Percentiles rank a stretch among this genome's conserved stretches.
phyloP scores from a whole-genome alignment of 257 asterid genomes.

The Lycium ferocissimum region DNA sequence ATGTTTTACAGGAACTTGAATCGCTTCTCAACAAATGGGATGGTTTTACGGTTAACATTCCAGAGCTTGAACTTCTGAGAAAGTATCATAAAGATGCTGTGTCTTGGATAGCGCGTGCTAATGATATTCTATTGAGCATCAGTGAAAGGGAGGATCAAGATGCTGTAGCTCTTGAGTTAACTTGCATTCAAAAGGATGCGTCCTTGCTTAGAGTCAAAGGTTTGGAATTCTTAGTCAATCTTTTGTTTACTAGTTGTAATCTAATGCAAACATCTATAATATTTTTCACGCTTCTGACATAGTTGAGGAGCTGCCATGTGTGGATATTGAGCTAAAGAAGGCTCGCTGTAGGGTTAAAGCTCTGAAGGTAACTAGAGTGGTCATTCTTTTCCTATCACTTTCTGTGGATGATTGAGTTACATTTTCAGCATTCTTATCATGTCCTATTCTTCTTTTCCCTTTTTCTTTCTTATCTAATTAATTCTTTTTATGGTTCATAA shows the following conservation, averaged over 20 bases:
- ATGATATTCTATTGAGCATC: constrained; percentile 56
- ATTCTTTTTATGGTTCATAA: background rate
- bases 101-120: constrained; percentile 75
- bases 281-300: constrained; percentile 36
- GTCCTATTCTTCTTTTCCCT: background rate
- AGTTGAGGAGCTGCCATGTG: constrained; percentile 76
- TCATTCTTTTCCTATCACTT: constrained; percentile 23
- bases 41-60: constrained; percentile 66
- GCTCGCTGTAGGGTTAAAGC: constrained; percentile 86
- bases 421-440: constrained; percentile 1
- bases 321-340: constrained; percentile 76
- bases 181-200: constrained; percentile 68
- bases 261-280: constrained; percentile 15
- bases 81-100: constrained; percentile 63
- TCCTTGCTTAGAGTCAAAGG: constrained; percentile 73
- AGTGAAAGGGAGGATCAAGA: constrained; percentile 78
- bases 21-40: constrained; percentile 62
- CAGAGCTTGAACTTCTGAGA: constrained; percentile 76
- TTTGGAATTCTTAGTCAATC: constrained; percentile 35
- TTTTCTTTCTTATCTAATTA: background rate
- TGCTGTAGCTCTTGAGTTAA: constrained; percentile 67
- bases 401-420: constrained; percentile 23
- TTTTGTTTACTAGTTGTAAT: constrained; percentile 25
- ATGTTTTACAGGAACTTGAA: constrained; percentile 65
- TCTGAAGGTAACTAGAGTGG: constrained; percentile 58